Base-by-base conservation (phyloP, 768 basidiomycete genomes). In the Pulveroboletus sp. region DNA sequence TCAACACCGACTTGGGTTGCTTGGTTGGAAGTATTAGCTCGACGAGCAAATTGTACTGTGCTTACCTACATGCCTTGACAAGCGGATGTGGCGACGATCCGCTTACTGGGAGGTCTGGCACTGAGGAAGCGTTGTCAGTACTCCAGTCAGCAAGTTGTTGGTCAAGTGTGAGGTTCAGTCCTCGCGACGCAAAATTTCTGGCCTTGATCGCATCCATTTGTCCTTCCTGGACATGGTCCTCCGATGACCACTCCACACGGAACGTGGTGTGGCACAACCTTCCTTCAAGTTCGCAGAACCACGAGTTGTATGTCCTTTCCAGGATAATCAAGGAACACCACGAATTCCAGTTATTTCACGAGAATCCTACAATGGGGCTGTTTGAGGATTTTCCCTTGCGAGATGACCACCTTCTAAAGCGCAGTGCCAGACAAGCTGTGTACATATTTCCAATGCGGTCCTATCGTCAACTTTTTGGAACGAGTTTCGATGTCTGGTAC, bases 31-130 rank as follows among this genome's bases (percentile, higher is more conserved):
- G 42, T 13, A 6, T 12, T 1, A 43, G 23, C 2, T 36, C 70
- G 44, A 52, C 51, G 1, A 65, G 60, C 48, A 56, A 58, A 33
- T 53, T 75, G 11, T 75, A 65, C 52, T 66, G 63, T 37, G 64
- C 70, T 1, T 74, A 76, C 46, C 62, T 80, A 9, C 78, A 79
- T 40, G 72, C 74, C 14, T 46, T 75, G 9, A 77, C 70, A 1
- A 71, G 71, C 20, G 40, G 53, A 32, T 65, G 67, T 36, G 59
- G 74, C 13, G 61, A 63, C 8, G 79, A 80, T 55, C 75, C 75
- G 2, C 62, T 80, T 36, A 74, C 72, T 0, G 55, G 49, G n/a
- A 55, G 36, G 19, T 42, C 25, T 31, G 47, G 49, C 13, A 23
- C 25, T 1, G 40, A 49, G n/a, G 47, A 42, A 32, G 75, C 76